Evolutionary conservation across 2,329 filamentous ascomycete genomes (phyloP).

Genomic region (Colletotrichum sp.): DNA sequence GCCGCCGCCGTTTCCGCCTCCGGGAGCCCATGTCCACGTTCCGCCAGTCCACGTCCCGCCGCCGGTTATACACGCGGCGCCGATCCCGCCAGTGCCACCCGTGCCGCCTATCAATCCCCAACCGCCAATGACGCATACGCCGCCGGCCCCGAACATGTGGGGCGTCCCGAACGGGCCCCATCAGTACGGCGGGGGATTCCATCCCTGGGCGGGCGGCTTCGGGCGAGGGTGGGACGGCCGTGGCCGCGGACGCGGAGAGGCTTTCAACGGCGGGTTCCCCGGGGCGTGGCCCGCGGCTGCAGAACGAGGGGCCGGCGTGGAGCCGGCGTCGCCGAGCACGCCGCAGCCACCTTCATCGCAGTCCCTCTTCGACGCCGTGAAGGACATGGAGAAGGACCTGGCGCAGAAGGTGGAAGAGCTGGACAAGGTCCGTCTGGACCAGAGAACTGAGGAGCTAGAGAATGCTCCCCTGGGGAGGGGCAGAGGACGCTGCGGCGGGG

Average conservation of each 20-base stretch:
- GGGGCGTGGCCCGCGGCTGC: neutral
- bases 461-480: neutral
- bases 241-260: neutral
- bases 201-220: neutral
- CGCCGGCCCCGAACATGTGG: neutral
- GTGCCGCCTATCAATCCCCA: neutral
- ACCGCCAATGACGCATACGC: neutral
- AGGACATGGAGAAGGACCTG: neutral
- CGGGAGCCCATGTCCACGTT: neutral
- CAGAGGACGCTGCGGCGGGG: neutral
- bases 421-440: slow-evolving; percentile 1
- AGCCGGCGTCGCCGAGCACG: neutral
- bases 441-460: slow-evolving; percentile 5
- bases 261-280: neutral
- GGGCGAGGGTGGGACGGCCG: slow-evolving; percentile 1
- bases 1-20: neutral
- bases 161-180: neutral
- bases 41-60: neutral
- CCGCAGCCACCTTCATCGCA: neutral
- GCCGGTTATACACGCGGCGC: neutral
- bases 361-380: neutral
- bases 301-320: neutral
- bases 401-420: slow-evolving; percentile 17
- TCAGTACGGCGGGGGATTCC: neutral
- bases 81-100: neutral